Percentiles rank a stretch among this genome's conserved stretches.
Evolutionary conservation across 225 moss, liverwort and hornwort species (phyloP).

Genomic region (Physcomitrium patens): DNA sequence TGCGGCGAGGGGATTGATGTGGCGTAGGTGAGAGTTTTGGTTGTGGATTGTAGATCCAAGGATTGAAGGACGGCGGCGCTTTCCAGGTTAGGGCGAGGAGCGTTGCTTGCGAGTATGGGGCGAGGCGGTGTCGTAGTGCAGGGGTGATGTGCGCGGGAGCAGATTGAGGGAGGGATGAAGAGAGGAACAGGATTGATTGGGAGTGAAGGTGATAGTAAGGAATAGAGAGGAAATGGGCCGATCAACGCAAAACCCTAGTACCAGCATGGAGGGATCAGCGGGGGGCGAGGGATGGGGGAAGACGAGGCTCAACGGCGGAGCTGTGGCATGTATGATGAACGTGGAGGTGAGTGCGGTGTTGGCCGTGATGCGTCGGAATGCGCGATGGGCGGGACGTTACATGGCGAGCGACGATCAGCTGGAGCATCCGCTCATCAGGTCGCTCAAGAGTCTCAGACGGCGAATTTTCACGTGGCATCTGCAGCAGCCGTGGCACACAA

Average conservation of each 20-base stretch:
- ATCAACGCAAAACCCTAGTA: conserved; percentile 57
- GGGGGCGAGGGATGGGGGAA: conserved; percentile 31
- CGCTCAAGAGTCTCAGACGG: conserved; percentile 88
- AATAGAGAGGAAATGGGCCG: conserved; percentile 53
- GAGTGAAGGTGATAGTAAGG: conserved; percentile 25
- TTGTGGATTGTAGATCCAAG: conserved; percentile 15
- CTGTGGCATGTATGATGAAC: conserved; percentile 91
- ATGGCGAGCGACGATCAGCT: conserved; percentile 93
- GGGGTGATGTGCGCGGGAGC: conserved; percentile 33
- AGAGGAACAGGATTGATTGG: conserved; percentile 19
- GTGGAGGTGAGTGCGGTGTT: conserved; percentile 94
- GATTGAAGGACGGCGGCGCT: conserved; percentile 11
- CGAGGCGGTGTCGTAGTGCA: conserved; percentile 35
- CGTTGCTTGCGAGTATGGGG: background rate
- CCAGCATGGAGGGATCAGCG: conserved; percentile 48
- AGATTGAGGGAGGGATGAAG: conserved; percentile 19
- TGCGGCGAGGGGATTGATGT: conserved; percentile 8
- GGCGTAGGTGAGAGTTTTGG: conserved; percentile 7
- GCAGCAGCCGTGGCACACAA: conserved; percentile 85
- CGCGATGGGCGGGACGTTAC: conserved; percentile 93
- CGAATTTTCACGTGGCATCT: conserved; percentile 84
- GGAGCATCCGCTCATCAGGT: conserved; percentile 93
- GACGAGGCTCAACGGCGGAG: conserved; percentile 56
- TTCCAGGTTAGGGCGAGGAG: conserved; percentile 32
- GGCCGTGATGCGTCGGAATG: conserved; percentile 98